Conservation (phyloP, 768 basidiomycete genomes). For the Lactifluus hygrophoroides region DNA sequence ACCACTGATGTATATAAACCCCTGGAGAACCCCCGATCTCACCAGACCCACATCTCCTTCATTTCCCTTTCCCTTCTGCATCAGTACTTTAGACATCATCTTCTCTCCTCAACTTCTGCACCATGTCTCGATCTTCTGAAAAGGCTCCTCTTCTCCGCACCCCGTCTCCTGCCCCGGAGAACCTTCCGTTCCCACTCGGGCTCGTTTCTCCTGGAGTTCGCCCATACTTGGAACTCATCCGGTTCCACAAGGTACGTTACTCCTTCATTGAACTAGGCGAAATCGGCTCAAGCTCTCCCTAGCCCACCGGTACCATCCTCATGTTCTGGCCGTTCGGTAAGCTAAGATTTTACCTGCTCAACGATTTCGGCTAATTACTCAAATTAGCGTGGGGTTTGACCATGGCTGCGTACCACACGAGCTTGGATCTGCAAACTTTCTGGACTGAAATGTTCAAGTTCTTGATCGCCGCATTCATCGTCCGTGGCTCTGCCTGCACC, state of each 20-base stretch:
- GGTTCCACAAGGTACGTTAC: slow-evolving; percentile 13
- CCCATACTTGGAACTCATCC: slow-evolving; percentile 20
- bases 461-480: slow-evolving; percentile 7
- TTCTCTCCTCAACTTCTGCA: neutral
- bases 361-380: neutral
- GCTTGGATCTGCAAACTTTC: slow-evolving; percentile 11
- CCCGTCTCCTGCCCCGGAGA: slow-evolving; percentile 5
- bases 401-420: slow-evolving; percentile 18
- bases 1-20: slow-evolving; percentile 14
- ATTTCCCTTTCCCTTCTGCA: neutral
- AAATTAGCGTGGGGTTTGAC: slow-evolving; percentile 21
- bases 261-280: neutral
- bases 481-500: slow-evolving; percentile 23
- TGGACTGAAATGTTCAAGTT: slow-evolving; percentile 10
- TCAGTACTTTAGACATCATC: neutral
- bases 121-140: slow-evolving; percentile 6
- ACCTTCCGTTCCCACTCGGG: slow-evolving; percentile 20
- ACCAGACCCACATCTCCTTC: neutral
- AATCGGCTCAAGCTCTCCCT: neutral
- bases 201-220: slow-evolving; percentile 17
- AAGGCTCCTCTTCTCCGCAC: slow-evolving; percentile 5
- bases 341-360: neutral
- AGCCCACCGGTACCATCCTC: slow-evolving; percentile 20
- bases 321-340: slow-evolving; percentile 14
- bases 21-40: neutral